Base-by-base conservation (phyloP, 768 basidiomycete species). In the Tulasnella sp. region DNA sequence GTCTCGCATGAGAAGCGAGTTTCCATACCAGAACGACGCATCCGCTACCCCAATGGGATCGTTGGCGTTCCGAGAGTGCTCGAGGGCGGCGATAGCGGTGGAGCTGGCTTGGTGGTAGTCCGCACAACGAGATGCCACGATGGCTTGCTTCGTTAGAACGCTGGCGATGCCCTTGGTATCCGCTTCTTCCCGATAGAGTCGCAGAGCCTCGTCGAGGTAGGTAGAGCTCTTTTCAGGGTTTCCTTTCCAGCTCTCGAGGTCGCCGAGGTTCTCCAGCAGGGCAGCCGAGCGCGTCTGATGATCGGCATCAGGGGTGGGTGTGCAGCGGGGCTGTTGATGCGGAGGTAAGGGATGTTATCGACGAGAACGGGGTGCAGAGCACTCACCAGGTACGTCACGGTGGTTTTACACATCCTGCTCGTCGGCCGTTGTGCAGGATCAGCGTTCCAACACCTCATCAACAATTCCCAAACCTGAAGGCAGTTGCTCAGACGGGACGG, bases 191-290 rank as follows among this genome's bases (percentile, higher is more conserved):
- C 34, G 24, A 31, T 69, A 69, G 24, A 28, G n/a, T 12, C 14
- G 22, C 28, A 69, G n/a, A 12, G 64, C 64, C 31, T 28, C 64
- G 64, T 69, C n/a, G 34, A 69, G 64, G 34, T 69, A 34, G 2
- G 34, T 6, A 69, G 14, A 69, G 64, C 64, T 69, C 34, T 37
- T 31, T 31, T 22, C n/a, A 6, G 64, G 14, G 34, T 69, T 34
- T 34, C 64, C 64, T 69, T 69, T 69, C 64, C 64, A 69, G 14
- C 28, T 69, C 64, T 69, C 64, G 31, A 69, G 64, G 64, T 28
- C 64, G 16, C 64, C 64, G 4, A 69, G 34, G 28, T 37, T 69
- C 34, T 69, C 64, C 64, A 69, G 28, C 22, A 69, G 64, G 4
- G n/a, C 64, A 37, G 34, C 28, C 14, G 64, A 69, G 1, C 28